Evolutionary conservation across 257 asterid genomes (phyloP).

Genomic region (Ophiorrhiza pumila): DNA sequence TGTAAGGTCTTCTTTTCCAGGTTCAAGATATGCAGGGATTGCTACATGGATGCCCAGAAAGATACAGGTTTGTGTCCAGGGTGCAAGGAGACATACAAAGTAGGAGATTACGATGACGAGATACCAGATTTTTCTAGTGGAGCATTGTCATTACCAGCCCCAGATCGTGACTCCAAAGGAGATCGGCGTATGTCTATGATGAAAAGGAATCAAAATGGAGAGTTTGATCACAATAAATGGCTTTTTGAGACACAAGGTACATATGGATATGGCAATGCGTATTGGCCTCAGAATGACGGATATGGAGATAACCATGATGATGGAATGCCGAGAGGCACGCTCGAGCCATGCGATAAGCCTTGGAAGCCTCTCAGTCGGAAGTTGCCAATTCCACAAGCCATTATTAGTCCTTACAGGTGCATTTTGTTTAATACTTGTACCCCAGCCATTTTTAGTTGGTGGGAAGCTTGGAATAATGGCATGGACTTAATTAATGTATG

Average conservation of each 20-base stretch:
- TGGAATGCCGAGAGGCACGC: background rate
- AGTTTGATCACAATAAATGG: background rate
- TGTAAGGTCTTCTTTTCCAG: too few relatives aligned
- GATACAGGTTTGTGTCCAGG: conserved; percentile 31
- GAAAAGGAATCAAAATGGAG: conserved; percentile 1
- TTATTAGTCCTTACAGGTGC: background rate
- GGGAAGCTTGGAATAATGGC: too few relatives aligned
- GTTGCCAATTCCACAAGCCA: background rate
- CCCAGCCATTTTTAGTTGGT: too few relatives aligned
- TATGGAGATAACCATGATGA: background rate
- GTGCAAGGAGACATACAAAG: conserved; percentile 31
- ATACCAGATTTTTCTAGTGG: background rate
- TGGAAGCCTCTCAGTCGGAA: background rate
- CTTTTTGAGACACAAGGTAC: background rate
- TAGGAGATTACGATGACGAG: conserved; percentile 21
- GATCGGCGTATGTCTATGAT: background rate
- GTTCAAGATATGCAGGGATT: conserved; percentile 32
- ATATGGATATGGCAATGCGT: background rate
- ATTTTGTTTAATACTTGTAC: background rate
- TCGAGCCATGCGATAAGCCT: background rate
- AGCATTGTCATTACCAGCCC: conserved; percentile 1
- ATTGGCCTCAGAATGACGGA: background rate
- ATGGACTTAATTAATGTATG: background rate
- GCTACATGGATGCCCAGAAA: conserved; percentile 30
- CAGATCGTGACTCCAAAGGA: background rate